phyloP scores from a whole-genome alignment of 2,329 filamentous ascomycete genomes.

The Biscogniauxia mediterranea region DNA sequence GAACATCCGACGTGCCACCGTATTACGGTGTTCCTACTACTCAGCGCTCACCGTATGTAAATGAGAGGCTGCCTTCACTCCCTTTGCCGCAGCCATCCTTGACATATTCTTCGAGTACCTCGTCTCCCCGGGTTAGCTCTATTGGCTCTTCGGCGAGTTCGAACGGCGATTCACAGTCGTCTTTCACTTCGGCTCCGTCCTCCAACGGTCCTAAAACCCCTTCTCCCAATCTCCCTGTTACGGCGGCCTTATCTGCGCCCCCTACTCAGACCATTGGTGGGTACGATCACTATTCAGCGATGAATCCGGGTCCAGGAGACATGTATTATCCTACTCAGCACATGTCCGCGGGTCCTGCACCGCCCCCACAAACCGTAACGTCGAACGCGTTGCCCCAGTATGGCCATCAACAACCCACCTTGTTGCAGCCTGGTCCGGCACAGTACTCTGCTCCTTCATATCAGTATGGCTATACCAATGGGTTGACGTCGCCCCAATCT shows the following conservation, averaged over 20 bases:
- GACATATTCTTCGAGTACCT: constrained; percentile 68
- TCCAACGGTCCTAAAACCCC: constrained; percentile 72
- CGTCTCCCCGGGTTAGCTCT: constrained; percentile 74
- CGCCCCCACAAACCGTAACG: constrained; percentile 73
- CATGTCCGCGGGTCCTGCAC: constrained; percentile 74
- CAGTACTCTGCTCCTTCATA: constrained; percentile 67
- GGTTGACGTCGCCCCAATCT: constrained; percentile 75
- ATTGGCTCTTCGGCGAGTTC: constrained; percentile 60
- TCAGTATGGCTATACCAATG: constrained; percentile 74
- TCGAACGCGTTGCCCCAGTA: constrained; percentile 75
- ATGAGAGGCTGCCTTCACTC: constrained; percentile 70
- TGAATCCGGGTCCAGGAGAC: constrained; percentile 81
- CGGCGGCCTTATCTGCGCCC: constrained; percentile 42
- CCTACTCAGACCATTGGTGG: constrained; percentile 37
- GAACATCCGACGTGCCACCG: constrained; percentile 63
- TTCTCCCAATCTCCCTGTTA: constrained; percentile 64
- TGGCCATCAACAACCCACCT: constrained; percentile 71
- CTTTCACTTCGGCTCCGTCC: constrained; percentile 53
- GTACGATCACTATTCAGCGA: constrained; percentile 53
- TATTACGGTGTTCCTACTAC: constrained; percentile 68
- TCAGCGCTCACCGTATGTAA: constrained; percentile 65
- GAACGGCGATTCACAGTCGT: constrained; percentile 52
- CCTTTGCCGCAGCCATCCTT: constrained; percentile 68
- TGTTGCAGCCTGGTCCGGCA: constrained; percentile 69
- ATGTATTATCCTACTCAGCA: constrained; percentile 81